Evolutionary conservation across 306 rosid species (phyloP).

Genomic region (Corylus americana): DNA sequence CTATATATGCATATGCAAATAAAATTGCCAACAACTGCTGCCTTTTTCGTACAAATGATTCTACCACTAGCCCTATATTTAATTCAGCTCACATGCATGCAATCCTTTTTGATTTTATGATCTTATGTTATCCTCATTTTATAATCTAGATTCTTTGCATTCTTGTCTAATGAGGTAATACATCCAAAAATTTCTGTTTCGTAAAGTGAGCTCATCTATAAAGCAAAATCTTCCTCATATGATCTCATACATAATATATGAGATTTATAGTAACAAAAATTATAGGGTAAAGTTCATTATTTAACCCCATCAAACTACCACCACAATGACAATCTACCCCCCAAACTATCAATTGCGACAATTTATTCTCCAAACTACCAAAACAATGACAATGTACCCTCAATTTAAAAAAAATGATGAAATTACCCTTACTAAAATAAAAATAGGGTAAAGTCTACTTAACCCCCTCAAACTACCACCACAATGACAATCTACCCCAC

Average conservation of each 20-base stretch:
- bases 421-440: too few relatives aligned
- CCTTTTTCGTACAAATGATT: not conserved
- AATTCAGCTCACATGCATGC: conserved; percentile 3
- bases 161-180: conserved; percentile 1
- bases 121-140: not conserved
- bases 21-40: not conserved
- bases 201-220: not conserved
- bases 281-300: not conserved
- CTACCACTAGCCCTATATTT: not conserved
- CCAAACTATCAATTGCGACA: too few relatives aligned
- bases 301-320: too few relatives aligned
- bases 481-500: too few relatives aligned
- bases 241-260: too few relatives aligned
- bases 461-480: too few relatives aligned
- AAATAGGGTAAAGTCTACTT: too few relatives aligned
- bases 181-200: not conserved
- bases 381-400: too few relatives aligned
- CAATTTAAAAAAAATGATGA: too few relatives aligned
- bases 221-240: not conserved
- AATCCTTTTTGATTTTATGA: not conserved
- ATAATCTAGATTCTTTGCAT: not conserved
- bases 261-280: too few relatives aligned
- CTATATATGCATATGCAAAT: not conserved
- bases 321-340: too few relatives aligned
- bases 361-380: too few relatives aligned